Base-by-base conservation (phyloP, 352 stramenopile genomes). In the Pythium aquatile region DNA sequence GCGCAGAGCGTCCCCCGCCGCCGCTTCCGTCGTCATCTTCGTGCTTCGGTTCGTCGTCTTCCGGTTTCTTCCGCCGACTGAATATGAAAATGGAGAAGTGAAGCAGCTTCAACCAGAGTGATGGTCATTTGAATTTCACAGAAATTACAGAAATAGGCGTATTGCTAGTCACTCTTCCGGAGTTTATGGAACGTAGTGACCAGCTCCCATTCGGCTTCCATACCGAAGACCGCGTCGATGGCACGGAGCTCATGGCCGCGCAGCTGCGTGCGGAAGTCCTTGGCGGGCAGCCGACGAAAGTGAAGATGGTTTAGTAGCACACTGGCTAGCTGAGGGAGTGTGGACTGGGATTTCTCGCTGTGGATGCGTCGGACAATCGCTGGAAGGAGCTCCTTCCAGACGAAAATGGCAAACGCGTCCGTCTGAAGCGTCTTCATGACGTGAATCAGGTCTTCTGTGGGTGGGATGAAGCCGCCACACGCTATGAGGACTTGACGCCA, bases 261-360 rank as follows among this genome's bases (percentile, higher is more conserved):
- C 29, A 91, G 68, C 55, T 77, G 75, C 42, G 66, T 58, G 17
- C 83, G 80, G 53, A 91, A 90, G 29, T 82, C 72, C 64, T 83
- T 88, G 2, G 83, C 77, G 9, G 66, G 61, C 5, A 90, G 70
- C 8, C 55, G 65, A 0, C 61, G 67, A 8, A 91, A 61, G 24
- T 57, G 68, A 10, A 44, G 46, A 28, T 81, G 69, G 4, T 10
- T 57, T 1, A 84, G 63, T 6, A 91, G 58, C 13, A 69, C 37
- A 1, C 39, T 35, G 2, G 78, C 53, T 1, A 89, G 52, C 16
- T 48, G 46, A 1, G 39, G 17, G 20, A 58, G 8, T 26, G 33
- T 7, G 30, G n/a, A 7, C 58, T 55, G 14, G 48, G 28, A 26
- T 55, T 46, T 30, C 35, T 42, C 6, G 63, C 4, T 71, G 53